phyloP scores from a whole-genome alignment of 2,329 filamentous ascomycete species.

The Fusarium sp. region DNA sequence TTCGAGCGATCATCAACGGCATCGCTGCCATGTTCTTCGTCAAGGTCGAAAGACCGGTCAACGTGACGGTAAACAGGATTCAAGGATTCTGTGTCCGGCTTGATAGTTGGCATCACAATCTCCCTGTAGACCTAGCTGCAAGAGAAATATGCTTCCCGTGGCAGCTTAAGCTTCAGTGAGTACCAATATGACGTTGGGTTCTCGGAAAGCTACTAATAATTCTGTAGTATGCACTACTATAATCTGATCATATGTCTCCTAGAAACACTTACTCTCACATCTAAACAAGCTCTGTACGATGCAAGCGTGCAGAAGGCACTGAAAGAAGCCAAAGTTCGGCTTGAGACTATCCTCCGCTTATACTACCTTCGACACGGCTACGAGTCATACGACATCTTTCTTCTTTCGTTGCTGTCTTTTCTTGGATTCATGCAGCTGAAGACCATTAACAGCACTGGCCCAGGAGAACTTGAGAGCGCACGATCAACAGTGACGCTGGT shows the following conservation, averaged over 20 bases:
- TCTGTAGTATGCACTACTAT: background rate
- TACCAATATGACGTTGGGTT: too few species aligned
- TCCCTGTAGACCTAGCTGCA: background rate
- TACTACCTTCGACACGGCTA: background rate
- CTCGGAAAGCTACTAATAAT: background rate
- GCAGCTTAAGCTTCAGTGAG: constrained; percentile 12
- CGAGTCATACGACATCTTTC: background rate
- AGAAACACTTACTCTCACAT: background rate
- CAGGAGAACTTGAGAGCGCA: background rate
- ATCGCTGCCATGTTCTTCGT: background rate
- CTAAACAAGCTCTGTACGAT: background rate
- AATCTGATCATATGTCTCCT: background rate
- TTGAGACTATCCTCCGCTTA: background rate
- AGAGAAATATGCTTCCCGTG: background rate
- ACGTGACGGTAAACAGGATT: fast-evolving
- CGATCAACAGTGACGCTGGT: background rate
- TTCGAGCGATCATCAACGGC: background rate
- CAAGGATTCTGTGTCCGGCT: background rate
- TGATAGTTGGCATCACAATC: background rate
- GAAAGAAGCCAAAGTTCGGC: background rate
- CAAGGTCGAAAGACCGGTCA: fast-evolving
- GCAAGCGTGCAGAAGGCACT: background rate
- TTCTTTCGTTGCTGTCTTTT: fast-evolving
- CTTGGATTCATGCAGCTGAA: background rate
- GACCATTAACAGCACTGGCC: fast-evolving